phyloP scores from a whole-genome alignment of 2,329 filamentous ascomycete genomes.

The Hymenoscyphus infarciens region DNA sequence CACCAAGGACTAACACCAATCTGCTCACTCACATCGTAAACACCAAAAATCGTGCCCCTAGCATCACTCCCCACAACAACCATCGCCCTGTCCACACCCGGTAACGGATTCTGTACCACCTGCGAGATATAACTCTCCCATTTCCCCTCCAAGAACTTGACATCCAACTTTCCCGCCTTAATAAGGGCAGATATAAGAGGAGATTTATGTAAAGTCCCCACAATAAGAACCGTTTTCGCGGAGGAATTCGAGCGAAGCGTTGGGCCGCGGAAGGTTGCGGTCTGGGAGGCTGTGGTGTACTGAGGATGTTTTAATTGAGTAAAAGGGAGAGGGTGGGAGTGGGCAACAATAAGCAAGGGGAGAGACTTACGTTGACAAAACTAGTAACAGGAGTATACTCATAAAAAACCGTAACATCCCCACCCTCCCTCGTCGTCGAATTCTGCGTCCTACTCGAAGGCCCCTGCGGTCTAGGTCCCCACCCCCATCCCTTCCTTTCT shows the following conservation, averaged over 20 bases:
- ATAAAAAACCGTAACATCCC: constrained; percentile 28
- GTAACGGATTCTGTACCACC: constrained; percentile 54
- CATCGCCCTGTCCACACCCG: constrained; percentile 54
- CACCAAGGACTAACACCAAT: constrained; percentile 66
- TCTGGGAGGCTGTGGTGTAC: constrained; percentile 42
- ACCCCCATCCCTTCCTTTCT: not conserved
- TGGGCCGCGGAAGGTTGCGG: constrained; percentile 44
- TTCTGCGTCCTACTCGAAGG: too few relatives aligned
- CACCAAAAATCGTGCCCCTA: constrained; percentile 64
- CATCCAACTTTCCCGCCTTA: constrained; percentile 52
- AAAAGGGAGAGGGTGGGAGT: too few relatives aligned
- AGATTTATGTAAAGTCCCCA: constrained; percentile 64
- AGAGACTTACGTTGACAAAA: constrained; percentile 27
- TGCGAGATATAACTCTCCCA: constrained; percentile 68
- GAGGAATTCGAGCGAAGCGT: constrained; percentile 32
- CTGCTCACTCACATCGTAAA: constrained; percentile 70
- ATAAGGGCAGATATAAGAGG: constrained; percentile 57
- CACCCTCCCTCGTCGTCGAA: not conserved
- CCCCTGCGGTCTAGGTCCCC: too few relatives aligned
- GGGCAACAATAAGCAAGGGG: not conserved
- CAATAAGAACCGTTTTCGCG: constrained; percentile 55
- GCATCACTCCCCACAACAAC: constrained; percentile 66
- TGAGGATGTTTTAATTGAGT: too few relatives aligned
- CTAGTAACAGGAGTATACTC: constrained; percentile 28
- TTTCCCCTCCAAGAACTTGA: constrained; percentile 53